phyloP scores from a whole-genome alignment of 1,139 yeast genomes.

The Taphrina communis region DNA sequence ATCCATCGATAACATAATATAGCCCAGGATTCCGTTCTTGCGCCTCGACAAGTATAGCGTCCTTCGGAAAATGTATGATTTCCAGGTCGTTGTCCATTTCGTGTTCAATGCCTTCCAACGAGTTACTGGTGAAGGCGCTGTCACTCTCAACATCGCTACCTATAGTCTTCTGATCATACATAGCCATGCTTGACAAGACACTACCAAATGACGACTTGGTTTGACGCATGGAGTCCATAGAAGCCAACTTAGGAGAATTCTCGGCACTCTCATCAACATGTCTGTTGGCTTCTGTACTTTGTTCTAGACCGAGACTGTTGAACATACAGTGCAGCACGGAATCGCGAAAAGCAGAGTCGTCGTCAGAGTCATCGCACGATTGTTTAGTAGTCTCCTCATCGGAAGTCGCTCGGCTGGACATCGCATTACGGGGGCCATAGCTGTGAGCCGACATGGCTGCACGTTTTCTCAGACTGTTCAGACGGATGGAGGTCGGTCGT shows the following conservation, averaged over 20 bases:
- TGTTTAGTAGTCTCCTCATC: slow-evolving; percentile 15
- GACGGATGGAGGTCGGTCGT: slow-evolving; percentile 35
- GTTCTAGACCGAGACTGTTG: slow-evolving; percentile 68
- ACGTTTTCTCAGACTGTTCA: slow-evolving; percentile 24
- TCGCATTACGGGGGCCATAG: slow-evolving; percentile 9
- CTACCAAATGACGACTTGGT: slow-evolving; percentile 28
- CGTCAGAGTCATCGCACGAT: slow-evolving; percentile 67
- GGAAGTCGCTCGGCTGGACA: slow-evolving; percentile 7
- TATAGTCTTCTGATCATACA: slow-evolving; percentile 25
- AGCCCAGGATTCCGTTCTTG: slow-evolving; percentile 74
- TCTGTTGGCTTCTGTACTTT: slow-evolving; percentile 19
- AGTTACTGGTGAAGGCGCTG: slow-evolving; percentile 37
- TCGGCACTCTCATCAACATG: slow-evolving; percentile 31
- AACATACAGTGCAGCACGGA: slow-evolving; percentile 81
- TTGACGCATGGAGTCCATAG: slow-evolving; percentile 21
- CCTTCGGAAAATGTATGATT: slow-evolving; percentile 62
- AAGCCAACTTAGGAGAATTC: slow-evolving; percentile 19
- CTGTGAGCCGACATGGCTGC: slow-evolving; percentile 8
- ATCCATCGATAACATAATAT: slow-evolving; percentile 78
- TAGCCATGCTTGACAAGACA: slow-evolving; percentile 37
- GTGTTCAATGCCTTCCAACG: slow-evolving; percentile 56
- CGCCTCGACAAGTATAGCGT: slow-evolving; percentile 65
- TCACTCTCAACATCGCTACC: slow-evolving; percentile 39
- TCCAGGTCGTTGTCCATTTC: slow-evolving; percentile 71
- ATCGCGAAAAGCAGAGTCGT: slow-evolving; percentile 69